Evolutionary conservation across 345 rosid species (phyloP).

Genomic region (Cardamine chenopodiifolia): DNA sequence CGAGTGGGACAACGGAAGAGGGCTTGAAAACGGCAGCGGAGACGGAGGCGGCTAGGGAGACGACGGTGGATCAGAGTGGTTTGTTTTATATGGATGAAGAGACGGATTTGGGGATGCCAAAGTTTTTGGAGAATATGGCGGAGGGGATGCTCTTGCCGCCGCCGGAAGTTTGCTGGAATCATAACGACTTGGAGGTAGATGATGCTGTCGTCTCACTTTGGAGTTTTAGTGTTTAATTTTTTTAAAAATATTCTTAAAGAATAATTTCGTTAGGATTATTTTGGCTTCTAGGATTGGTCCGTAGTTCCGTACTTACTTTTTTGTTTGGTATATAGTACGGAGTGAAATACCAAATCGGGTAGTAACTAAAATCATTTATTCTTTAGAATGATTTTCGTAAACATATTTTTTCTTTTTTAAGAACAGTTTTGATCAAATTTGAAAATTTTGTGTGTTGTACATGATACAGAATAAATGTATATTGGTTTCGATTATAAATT

Average conservation of each 20-base stretch:
- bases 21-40: not conserved
- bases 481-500: not conserved
- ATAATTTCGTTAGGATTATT: not conserved
- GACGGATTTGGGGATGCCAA: slow-evolving; percentile 63
- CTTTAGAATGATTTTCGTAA: not conserved
- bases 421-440: not conserved
- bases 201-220: slow-evolving; percentile 60
- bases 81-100: slow-evolving; percentile 66
- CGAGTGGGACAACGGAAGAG: slow-evolving; percentile 4
- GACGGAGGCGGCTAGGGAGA: not conserved
- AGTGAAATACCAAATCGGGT: not conserved
- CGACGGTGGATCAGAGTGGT: slow-evolving; percentile 26
- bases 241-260: not conserved
- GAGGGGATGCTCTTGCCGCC: slow-evolving; percentile 82
- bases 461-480: not conserved
- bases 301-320: not conserved
- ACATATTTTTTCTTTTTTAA: not conserved
- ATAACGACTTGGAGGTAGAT: slow-evolving; percentile 42
- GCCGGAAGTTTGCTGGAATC: slow-evolving; percentile 44
- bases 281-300: slow-evolving; percentile 17
- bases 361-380: not conserved
- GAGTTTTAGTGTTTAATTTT: slow-evolving; percentile 48
- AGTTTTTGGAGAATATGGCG: slow-evolving; percentile 66
- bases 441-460: not conserved
- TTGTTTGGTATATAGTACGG: not conserved